These are phyloP conservation scores for Linnemannia schmuckeri DNA, from an alignment of 192 early-diverging fungal genomes.

Conservation along the genomic window DNA sequence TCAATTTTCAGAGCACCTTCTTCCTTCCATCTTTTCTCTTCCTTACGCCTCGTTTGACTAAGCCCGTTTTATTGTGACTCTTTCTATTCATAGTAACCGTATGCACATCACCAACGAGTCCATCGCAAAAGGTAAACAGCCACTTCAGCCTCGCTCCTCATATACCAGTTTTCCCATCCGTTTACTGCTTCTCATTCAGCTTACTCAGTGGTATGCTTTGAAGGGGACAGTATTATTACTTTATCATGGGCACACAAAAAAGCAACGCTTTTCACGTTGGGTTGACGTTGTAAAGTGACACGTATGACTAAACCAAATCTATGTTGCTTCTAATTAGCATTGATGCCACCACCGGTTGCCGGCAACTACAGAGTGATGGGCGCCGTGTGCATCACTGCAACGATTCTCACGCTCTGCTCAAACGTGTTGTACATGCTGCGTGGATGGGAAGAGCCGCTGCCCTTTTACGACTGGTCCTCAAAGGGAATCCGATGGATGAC, in stretches of 20 bases:
- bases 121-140: slow-evolving; percentile 50
- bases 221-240: neutral
- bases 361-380: slow-evolving; percentile 47
- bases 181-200: too few relatives aligned
- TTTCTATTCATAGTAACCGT: slow-evolving; percentile 28
- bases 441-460: slow-evolving; percentile 50
- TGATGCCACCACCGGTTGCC: slow-evolving; percentile 39
- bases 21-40: neutral
- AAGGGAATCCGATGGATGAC: slow-evolving; percentile 53
- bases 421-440: slow-evolving; percentile 54
- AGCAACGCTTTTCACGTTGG: neutral
- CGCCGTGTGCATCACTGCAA: slow-evolving; percentile 29
- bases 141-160: neutral
- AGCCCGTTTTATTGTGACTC: neutral
- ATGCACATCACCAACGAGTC: slow-evolving; percentile 52
- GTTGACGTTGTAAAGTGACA: neutral
- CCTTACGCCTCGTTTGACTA: neutral
- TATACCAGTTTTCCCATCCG: too few relatives aligned
- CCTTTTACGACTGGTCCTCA: slow-evolving; percentile 51
- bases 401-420: slow-evolving; percentile 38
- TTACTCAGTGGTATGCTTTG: neutral
- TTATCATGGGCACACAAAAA: neutral
- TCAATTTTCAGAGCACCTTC: neutral
- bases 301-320: slow-evolving; percentile 10
- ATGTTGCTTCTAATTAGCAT: slow-evolving; percentile 14